Percentiles rank a stretch among this genome's conserved stretches.
These are phyloP conservation scores for Ganoderma multipileum DNA, from an alignment of 1,284 basidiomycete species.

Conservation along the genomic window DNA sequence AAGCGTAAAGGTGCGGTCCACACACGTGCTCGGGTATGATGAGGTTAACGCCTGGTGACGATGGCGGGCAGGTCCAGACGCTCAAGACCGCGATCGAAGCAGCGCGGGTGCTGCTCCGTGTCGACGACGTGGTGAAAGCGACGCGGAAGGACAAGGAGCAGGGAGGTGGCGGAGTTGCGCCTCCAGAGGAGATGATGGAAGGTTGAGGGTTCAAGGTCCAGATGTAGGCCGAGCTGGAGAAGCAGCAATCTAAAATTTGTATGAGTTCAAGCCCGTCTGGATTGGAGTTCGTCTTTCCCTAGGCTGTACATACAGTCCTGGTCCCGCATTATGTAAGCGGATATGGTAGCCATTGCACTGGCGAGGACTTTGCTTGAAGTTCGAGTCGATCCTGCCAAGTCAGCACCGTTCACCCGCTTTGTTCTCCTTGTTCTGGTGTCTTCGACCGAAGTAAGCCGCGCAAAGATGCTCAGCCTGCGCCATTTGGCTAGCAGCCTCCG, in stretches of 20 bases:
- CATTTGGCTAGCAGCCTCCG: neutral
- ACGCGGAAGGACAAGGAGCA: conserved; percentile 73
- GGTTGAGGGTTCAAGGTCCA: conserved; percentile 18
- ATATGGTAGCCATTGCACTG: too few species aligned
- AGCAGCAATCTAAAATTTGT: conserved; percentile 26
- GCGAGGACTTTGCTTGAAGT: too few species aligned
- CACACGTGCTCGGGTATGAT: neutral
- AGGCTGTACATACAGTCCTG: too few species aligned
- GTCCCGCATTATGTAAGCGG: too few species aligned
- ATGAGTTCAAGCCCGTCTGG: too few species aligned
- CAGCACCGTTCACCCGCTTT: too few species aligned
- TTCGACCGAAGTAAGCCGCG: too few species aligned
- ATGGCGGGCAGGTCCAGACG: conserved; percentile 79
- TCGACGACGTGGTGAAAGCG: conserved; percentile 95
- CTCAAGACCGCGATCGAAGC: conserved; percentile 97
- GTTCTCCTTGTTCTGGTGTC: too few species aligned
- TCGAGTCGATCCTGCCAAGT: too few species aligned
- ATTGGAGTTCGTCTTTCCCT: too few species aligned
- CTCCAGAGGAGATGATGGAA: conserved; percentile 66
- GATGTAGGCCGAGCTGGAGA: conserved; percentile 7
- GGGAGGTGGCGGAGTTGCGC: conserved; percentile 46
- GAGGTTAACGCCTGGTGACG: neutral
- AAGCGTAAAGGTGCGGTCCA: conserved; percentile 80
- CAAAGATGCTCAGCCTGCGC: neutral
- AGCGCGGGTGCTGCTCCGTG: conserved; percentile 89